These are phyloP conservation scores for Rhodotorula babjevae DNA, from an alignment of 768 basidiomycete genomes.

Conservation along the genomic window DNA sequence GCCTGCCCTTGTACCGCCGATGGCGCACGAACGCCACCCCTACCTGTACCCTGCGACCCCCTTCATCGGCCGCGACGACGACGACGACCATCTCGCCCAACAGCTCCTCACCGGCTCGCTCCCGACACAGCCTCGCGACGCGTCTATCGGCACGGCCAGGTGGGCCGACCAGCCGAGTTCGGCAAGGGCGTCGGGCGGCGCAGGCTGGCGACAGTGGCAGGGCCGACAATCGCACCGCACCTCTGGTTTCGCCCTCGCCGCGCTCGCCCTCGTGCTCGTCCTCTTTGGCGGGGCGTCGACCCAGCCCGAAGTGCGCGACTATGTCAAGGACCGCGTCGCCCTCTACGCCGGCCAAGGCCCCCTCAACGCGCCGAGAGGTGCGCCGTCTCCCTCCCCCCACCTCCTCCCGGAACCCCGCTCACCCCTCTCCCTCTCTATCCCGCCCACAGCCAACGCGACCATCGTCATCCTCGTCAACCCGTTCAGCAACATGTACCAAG, in stretches of 20 bases:
- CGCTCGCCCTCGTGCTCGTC: not conserved
- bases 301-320: not conserved
- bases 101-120: too few relatives aligned
- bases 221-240: not conserved
- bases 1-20: not conserved
- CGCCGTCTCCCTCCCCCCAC: not conserved
- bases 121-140: not conserved
- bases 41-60: not conserved
- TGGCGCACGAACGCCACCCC: not conserved
- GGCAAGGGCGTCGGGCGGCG: too few relatives aligned
- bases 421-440: not conserved
- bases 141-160: not conserved
- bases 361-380: too few relatives aligned
- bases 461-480: conserved; percentile 22
- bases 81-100: not conserved
- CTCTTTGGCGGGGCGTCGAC: not conserved
- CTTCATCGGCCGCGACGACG: too few relatives aligned
- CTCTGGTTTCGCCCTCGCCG: not conserved
- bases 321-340: not conserved
- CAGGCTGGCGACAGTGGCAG: not conserved
- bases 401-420: not conserved
- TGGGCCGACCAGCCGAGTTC: not conserved
- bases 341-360: not conserved
- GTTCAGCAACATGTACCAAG: conserved; percentile 1
- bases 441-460: conserved; percentile 10